phyloP scores from a whole-genome alignment of 306 rosid genomes.

The Alnus rubra region DNA sequence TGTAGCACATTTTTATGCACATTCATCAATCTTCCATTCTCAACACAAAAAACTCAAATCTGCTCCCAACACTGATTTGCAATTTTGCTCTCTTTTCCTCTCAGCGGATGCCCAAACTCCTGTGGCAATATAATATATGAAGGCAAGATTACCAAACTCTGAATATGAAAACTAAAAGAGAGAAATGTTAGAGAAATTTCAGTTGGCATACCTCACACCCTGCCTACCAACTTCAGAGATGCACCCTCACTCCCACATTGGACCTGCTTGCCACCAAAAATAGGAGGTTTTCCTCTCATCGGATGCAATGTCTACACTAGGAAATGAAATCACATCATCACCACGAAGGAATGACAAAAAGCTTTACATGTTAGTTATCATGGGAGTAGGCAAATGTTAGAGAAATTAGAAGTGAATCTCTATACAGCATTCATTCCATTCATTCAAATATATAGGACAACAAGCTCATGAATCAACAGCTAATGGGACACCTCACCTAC shows the following conservation, averaged over 20 bases:
- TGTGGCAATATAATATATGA: conserved; percentile 33
- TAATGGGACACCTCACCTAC: no score
- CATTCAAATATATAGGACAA: no score
- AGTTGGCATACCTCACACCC: conserved; percentile 50
- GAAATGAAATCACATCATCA: conserved; percentile 5
- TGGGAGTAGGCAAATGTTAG: no score
- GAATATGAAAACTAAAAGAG: background rate
- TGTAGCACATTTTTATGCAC: conserved; percentile 25
- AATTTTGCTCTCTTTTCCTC: conserved; percentile 16
- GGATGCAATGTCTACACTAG: conserved; percentile 37
- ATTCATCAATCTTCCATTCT: conserved; percentile 19
- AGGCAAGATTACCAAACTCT: conserved; percentile 1
- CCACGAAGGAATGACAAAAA: background rate
- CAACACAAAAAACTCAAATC: conserved; percentile 27
- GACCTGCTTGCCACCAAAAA: conserved; percentile 55
- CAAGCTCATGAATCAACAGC: no score
- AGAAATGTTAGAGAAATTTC: background rate
- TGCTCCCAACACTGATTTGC: conserved; percentile 20
- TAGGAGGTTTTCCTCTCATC: conserved; percentile 51
- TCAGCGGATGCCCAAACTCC: conserved; percentile 75
- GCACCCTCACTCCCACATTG: conserved; percentile 44
- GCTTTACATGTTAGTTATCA: background rate
- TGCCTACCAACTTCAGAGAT: conserved; percentile 34
- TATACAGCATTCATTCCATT: no score
- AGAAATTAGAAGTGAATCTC: no score